A percentile compares a stretch with the other conserved stretches of the same genome.
Conservation (phyloP, 1,284 basidiomycete genomes). For the Cutaneotrichosporon cyanovorans region DNA sequence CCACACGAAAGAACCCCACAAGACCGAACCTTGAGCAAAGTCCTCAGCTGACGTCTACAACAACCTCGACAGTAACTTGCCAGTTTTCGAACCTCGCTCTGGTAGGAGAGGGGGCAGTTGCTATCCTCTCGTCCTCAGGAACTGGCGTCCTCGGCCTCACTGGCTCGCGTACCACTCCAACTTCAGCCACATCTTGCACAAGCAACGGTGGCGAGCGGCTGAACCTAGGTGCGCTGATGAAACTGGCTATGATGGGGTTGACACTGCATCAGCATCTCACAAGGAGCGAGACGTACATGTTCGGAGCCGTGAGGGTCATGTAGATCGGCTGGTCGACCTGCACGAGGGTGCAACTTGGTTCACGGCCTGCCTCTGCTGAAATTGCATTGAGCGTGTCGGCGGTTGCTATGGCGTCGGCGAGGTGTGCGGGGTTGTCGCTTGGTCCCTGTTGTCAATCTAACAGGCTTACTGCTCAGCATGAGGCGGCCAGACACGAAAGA, state of each 20-base stretch:
- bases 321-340: constrained; percentile 12
- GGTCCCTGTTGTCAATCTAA: neutral
- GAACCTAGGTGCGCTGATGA: constrained; percentile 10
- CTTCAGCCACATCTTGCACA: constrained; percentile 4
- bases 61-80: constrained; percentile 6
- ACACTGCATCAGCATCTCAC: constrained; percentile 8
- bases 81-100: constrained; percentile 10
- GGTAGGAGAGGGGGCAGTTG: constrained; percentile 15
- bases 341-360: neutral
- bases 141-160: constrained; percentile 12
- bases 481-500: too few species aligned
- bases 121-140: constrained; percentile 4
- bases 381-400: neutral
- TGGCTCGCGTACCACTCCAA: constrained; percentile 14
- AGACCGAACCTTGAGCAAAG: too few species aligned
- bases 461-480: too few species aligned
- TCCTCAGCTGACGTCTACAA: too few species aligned
- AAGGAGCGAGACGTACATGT: constrained; percentile 13
- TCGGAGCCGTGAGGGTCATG: constrained; percentile 20
- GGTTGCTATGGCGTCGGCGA: neutral
- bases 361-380: neutral
- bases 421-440: neutral
- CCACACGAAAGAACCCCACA: too few species aligned
- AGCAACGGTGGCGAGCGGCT: constrained; percentile 10
- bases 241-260: constrained; percentile 17